Evolutionary conservation across 2,329 filamentous ascomycete genomes (phyloP).

Genomic region (Didymosphaeria variabile): DNA sequence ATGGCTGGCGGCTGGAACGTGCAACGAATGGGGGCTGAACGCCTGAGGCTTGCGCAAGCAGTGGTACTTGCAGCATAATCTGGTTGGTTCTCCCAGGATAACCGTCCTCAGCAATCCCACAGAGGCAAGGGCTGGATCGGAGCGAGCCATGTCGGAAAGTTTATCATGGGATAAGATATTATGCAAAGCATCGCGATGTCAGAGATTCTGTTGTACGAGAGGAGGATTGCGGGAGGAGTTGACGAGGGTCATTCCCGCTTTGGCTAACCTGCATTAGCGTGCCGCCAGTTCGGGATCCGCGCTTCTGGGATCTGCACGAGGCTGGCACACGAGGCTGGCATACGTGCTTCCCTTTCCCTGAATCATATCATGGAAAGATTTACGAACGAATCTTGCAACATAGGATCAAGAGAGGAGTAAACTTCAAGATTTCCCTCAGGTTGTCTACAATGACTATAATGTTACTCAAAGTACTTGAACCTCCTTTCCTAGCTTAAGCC

Average conservation of each 20-base stretch:
- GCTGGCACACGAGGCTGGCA: not conserved
- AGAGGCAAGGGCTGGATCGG: too few species aligned
- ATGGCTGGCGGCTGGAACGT: not conserved
- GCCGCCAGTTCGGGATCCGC: not conserved
- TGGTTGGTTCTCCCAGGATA: not conserved
- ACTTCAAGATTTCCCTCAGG: too few species aligned
- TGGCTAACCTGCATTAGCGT: slow-evolving; percentile 9
- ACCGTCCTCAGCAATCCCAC: too few species aligned
- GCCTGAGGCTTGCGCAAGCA: not conserved
- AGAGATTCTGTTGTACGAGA: too few species aligned
- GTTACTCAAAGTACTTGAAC: too few species aligned
- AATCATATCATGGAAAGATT: too few species aligned
- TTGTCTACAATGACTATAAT: too few species aligned
- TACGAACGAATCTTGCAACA: too few species aligned
- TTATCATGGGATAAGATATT: not conserved
- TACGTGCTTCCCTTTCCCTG: too few species aligned
- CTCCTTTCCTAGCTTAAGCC: too few species aligned
- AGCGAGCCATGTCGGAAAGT: too few species aligned
- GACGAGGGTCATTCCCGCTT: not conserved
- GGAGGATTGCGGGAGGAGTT: not conserved
- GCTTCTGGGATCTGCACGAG: not conserved
- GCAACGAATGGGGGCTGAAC: not conserved
- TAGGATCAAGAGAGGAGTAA: too few species aligned
- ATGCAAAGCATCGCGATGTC: not conserved
- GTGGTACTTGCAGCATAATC: not conserved